Evolutionary conservation across 2,329 filamentous ascomycete genomes (phyloP).

Genomic region (Tolypocladium nubicola): DNA sequence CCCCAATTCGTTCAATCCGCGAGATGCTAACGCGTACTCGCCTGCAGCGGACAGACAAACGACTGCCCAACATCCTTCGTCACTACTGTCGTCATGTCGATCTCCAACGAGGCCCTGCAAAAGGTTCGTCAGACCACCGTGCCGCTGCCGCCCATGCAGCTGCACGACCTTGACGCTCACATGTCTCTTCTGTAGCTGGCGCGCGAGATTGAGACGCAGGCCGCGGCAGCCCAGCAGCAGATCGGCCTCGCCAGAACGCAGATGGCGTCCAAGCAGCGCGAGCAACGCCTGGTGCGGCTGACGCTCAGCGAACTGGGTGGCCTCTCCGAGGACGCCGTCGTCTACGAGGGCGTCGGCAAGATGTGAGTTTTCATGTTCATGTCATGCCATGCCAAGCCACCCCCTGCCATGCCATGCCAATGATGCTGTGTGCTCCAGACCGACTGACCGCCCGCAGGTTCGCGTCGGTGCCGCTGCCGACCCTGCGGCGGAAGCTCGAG

Average conservation of each 20-base stretch:
- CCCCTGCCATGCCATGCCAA: neutral
- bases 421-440: neutral
- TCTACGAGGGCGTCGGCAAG: constrained; percentile 95
- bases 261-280: constrained; percentile 74
- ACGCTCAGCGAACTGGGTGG: constrained; percentile 75
- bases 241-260: constrained; percentile 78
- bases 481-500: constrained; percentile 66
- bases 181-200: constrained; percentile 53
- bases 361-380: constrained; percentile 52
- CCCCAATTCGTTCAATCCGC: too few species aligned
- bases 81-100: constrained; percentile 56
- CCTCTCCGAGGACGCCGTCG: constrained; percentile 62
- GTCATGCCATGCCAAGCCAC: neutral
- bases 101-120: constrained; percentile 85
- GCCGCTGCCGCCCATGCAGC: neutral
- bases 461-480: constrained; percentile 61
- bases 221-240: constrained; percentile 81
- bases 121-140: constrained; percentile 49
- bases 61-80: neutral
- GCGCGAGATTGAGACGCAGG: constrained; percentile 88
- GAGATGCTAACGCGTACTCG: neutral
- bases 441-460: constrained; percentile 52
- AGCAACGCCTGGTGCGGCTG: constrained; percentile 78
- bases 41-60: neutral
- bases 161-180: neutral